phyloP scores from a whole-genome alignment of 2,329 filamentous ascomycete genomes.

The Monascus ruber region DNA sequence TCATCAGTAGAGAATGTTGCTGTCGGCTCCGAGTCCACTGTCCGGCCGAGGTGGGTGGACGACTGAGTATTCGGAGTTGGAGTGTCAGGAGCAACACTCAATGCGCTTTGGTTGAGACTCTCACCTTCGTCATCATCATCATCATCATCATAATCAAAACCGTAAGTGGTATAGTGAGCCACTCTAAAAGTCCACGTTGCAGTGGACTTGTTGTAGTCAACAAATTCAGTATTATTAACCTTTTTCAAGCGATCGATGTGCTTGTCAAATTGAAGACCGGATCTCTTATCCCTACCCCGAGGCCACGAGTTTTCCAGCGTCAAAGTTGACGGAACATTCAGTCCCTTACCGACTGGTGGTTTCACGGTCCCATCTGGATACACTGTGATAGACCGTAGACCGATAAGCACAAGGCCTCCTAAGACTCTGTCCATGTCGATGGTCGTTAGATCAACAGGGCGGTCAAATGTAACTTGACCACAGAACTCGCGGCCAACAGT shows the following conservation, averaged over 20 bases:
- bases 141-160: conserved; percentile 69
- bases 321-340: conserved; percentile 85
- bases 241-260: conserved; percentile 69
- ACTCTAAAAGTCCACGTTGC: conserved; percentile 88
- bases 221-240: conserved; percentile 70
- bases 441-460: conserved; percentile 68
- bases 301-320: conserved; percentile 91
- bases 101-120: conserved; percentile 40
- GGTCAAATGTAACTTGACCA: conserved; percentile 70
- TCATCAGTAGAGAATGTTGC: conserved; percentile 31
- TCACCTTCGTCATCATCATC: conserved; percentile 50
- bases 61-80: conserved; percentile 30
- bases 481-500: conserved; percentile 72
- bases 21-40: conserved; percentile 25
- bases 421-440: conserved; percentile 72
- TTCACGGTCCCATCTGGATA: conserved; percentile 68
- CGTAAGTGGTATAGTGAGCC: conserved; percentile 95
- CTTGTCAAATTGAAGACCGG: conserved; percentile 59
- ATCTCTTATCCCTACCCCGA: conserved; percentile 51
- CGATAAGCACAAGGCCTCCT: conserved; percentile 63
- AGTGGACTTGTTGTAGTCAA: conserved; percentile 64
- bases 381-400: conserved; percentile 71
- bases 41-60: conserved; percentile 16
- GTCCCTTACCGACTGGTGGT: conserved; percentile 70
- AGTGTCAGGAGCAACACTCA: conserved; percentile 41